Evolutionary conservation across 768 basidiomycete species (phyloP), one percentile per base, ranked within the genome.

Genomic region (Pleurotus pulmonarius): DNA sequence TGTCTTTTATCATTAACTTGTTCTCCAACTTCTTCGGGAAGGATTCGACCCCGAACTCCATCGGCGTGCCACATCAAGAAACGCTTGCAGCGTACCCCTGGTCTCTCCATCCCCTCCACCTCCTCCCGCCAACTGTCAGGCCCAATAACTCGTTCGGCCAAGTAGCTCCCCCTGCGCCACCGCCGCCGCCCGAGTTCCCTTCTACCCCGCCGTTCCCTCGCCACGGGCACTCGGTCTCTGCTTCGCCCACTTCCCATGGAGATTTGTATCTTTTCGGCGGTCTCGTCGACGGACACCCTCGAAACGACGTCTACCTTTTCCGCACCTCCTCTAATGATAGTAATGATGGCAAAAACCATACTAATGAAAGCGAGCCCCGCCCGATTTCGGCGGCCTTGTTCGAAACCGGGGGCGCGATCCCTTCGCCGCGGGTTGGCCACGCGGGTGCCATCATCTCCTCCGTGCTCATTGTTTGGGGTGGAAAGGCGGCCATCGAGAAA

Each of bases 231-330:
- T 88, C 94, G 8, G 82, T 98, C 5, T 93, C 94, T 9, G 82
- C 89, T 4, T 82, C 79, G 4, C 82, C 91, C 1, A 88, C 87
- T 22, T 67, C 82, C n/a, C 80, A 77, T 5, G 97, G 97, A 4
- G 94, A 98, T 63, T 85, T 99, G 60, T 95, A 93, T 72, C 80
- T 99, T 59, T 99, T 99, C 61, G 97, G 97, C 59, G 97, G 97
- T 59, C 88, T 99, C 58, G 94, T 98, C 11, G 83, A 89, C 40
- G 96, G 98, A 67, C 73, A 81, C 5, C 88, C 94, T 34, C 82
- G 87, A 51, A 97, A 97, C 70, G 97, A 99, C 73, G 77, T 99
- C 26, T 98, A 96, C 70, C 75, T 91, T n/a, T 86, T 98, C 67
- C 87, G 87, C 39, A 83, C 44, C 44, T 1, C 29, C 2, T 34